phyloP scores from a whole-genome alignment of 2,329 filamentous ascomycete species.

The Ophiostoma pallidulum region DNA sequence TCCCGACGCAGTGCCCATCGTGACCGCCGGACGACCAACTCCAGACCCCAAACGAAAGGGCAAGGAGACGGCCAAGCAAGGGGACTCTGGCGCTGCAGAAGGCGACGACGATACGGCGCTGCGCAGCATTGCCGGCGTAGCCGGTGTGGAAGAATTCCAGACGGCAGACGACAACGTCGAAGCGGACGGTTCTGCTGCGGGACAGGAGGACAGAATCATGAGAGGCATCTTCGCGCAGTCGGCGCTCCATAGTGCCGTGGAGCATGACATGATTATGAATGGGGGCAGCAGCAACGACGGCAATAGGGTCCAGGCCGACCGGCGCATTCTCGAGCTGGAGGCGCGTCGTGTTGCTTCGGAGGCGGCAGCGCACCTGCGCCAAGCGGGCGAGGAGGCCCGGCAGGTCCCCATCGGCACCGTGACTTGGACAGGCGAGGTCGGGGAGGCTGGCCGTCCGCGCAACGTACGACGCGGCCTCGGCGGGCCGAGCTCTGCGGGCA shows the following conservation, averaged over 20 bases:
- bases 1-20: constrained; percentile 16
- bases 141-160: constrained; percentile 55
- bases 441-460: constrained; percentile 61
- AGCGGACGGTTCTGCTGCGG: constrained; percentile 27
- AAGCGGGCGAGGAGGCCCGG: constrained; percentile 62
- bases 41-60: not conserved
- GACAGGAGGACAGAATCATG: constrained; percentile 68
- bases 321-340: constrained; percentile 69
- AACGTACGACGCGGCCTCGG: constrained; percentile 36
- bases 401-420: constrained; percentile 71
- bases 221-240: constrained; percentile 81
- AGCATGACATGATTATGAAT: constrained; percentile 86
- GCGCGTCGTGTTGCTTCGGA: constrained; percentile 69
- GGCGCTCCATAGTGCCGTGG: constrained; percentile 80
- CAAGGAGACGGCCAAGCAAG: not conserved
- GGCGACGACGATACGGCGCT: constrained; percentile 12
- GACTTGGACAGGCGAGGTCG: constrained; percentile 86
- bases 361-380: constrained; percentile 66
- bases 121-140: constrained; percentile 44
- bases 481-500: constrained; percentile 40
- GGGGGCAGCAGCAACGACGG: constrained; percentile 66
- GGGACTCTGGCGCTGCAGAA: not conserved
- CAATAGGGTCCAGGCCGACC: constrained; percentile 62
- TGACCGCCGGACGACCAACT: not conserved
- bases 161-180: constrained; percentile 29